These are phyloP conservation scores for Geotrichum histeridarum DNA, from an alignment of 1,139 yeast genomes.

Conservation along the genomic window DNA sequence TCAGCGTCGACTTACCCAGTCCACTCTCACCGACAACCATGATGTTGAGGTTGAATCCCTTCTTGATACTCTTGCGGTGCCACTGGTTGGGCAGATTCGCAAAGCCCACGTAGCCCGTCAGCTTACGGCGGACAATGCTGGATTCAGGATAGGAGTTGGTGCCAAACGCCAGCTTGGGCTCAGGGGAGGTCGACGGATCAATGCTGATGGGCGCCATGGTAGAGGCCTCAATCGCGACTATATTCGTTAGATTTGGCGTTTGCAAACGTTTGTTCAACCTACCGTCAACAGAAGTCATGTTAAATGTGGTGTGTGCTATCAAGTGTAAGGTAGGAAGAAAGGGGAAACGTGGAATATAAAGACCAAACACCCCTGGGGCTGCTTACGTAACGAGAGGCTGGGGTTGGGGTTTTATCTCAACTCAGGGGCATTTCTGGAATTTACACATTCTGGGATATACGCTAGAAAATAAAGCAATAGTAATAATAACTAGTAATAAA, in stretches of 20 bases:
- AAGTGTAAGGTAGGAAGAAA: not conserved
- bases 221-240: slow-evolving; percentile 9
- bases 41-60: slow-evolving; percentile 82
- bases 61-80: slow-evolving; percentile 90
- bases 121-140: slow-evolving; percentile 64
- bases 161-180: slow-evolving; percentile 4
- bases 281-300: slow-evolving; percentile 18
- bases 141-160: not conserved
- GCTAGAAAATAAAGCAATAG: not conserved
- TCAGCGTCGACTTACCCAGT: slow-evolving; percentile 86
- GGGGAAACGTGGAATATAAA: not conserved
- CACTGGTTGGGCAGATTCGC: slow-evolving; percentile 98
- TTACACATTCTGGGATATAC: not conserved
- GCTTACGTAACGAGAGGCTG: not conserved
- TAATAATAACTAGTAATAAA: not conserved
- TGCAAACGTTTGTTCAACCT: not conserved
- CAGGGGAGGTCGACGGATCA: slow-evolving; percentile 10
- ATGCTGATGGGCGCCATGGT: slow-evolving; percentile 17
- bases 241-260: not conserved
- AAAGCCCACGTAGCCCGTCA: slow-evolving; percentile 92
- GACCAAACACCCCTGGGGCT: not conserved
- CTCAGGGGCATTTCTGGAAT: slow-evolving; percentile 4
- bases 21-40: slow-evolving; percentile 70
- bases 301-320: not conserved
- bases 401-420: not conserved